Conservation (phyloP, 495 filamentous ascomycete genomes). For the Jackrogersella minutella region DNA sequence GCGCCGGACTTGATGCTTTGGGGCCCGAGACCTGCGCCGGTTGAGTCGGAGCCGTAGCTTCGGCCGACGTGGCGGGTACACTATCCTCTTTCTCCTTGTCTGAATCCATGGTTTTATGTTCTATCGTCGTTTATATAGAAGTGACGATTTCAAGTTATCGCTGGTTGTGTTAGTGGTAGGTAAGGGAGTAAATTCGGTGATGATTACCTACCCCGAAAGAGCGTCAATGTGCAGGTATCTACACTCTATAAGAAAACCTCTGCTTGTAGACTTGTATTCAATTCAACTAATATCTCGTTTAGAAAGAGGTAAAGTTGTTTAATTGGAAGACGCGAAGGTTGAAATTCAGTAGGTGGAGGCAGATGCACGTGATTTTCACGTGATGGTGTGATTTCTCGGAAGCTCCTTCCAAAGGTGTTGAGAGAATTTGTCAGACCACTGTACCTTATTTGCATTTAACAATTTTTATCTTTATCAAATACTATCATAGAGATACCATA, state of each 20-base stretch:
- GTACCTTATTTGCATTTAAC: neutral
- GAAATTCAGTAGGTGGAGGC: conserved; percentile 40
- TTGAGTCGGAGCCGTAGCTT: neutral
- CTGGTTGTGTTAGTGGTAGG: conserved; percentile 5
- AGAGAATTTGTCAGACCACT: neutral
- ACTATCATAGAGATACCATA: too few species aligned
- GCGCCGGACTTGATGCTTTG: conserved; percentile 29
- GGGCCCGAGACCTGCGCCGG: conserved; percentile 1
- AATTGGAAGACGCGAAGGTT: conserved; percentile 23
- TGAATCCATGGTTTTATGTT: conserved; percentile 12
- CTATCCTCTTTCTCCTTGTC: conserved; percentile 13
- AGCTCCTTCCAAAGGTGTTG: neutral
- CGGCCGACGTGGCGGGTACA: neutral
- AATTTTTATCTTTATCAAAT: neutral
- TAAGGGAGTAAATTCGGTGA: neutral
- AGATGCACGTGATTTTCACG: conserved; percentile 38
- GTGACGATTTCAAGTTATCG: neutral
- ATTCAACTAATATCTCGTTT: neutral
- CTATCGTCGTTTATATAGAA: neutral
- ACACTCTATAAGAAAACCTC: neutral
- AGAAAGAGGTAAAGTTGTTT: conserved; percentile 13
- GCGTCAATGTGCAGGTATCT: neutral
- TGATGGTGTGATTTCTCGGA: conserved; percentile 32
- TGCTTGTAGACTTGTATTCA: conserved; percentile 8
- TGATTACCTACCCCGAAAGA: neutral